Base-by-base conservation (phyloP, 768 basidiomycete genomes). In the Rhodotorula diobovata region DNA sequence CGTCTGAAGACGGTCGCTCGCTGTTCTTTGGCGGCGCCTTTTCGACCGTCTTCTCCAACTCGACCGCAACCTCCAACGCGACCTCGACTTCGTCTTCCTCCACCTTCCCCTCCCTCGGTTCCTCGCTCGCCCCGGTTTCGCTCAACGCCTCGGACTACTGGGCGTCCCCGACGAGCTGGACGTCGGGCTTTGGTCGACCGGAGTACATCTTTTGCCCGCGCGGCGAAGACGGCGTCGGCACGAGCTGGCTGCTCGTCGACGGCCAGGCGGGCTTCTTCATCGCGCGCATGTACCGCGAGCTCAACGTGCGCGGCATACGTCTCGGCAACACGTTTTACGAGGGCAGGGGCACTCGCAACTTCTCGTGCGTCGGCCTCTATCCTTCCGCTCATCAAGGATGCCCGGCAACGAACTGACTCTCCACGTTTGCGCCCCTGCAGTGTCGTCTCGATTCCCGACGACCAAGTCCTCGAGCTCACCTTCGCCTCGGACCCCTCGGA, bases 1-100 rank as follows among this genome's bases (percentile, higher is more conserved):
- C 88, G 41, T 90, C 90, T 76, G 82, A 87, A 46, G 87, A 90
- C 63, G 84, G 85, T 64, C 82, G 84, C 21, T 90, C 89, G 72
- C 81, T 97, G 64, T 89, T 93, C 79, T 93, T 98, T 78, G 85
- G 89, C 1, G 96, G 96, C 50, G 88, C 89, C 21, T 99, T 99
- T 83, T 81, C 83, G 43, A 78, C 81, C 25, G 64, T 76, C 54
- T 75, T 86, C 59, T 89, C 87, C 77, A 85, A 85, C 71, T 87
- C 87, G 53, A 59, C 76, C 35, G 61, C 59, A 58, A 89, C 89
- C 78, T 93, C 92, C 86, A 4, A 21, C 20, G 88, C 90, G 37
- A 90, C 91, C 23, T 88, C 90, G 4, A 94, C 92, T 18, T 69
- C 75, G 39, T 84, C 84, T 30, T 86, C 88, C n/a, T 78, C 83